Evolutionary conservation across 2,329 filamentous ascomycete species (phyloP).

Genomic region (Rugonectria rugulosa): DNA sequence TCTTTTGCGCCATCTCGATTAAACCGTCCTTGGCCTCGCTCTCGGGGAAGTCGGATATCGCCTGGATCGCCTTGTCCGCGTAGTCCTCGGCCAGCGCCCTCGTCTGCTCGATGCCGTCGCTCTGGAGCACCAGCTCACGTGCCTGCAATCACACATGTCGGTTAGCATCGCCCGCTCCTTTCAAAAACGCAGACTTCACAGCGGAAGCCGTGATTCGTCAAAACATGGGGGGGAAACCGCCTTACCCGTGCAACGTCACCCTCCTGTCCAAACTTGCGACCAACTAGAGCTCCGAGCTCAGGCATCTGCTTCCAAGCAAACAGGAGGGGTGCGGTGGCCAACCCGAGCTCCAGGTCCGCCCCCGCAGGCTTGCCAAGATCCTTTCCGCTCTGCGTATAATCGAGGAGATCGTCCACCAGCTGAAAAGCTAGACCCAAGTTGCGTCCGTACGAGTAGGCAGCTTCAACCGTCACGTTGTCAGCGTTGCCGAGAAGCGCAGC

Average conservation of each 20-base stretch:
- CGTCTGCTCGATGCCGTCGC: constrained; percentile 91
- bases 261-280: constrained; percentile 83
- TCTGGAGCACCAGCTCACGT: constrained; percentile 81
- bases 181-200: too few relatives aligned
- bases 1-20: constrained; percentile 93
- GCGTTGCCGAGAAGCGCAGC: constrained; percentile 85
- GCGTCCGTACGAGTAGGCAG: constrained; percentile 90
- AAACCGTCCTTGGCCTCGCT: constrained; percentile 93
- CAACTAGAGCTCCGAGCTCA: constrained; percentile 86
- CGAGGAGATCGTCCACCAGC: constrained; percentile 96
- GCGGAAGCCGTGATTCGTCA: constrained; percentile 26
- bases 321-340: constrained; percentile 91
- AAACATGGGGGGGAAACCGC: constrained; percentile 4
- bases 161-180: constrained; percentile 34
- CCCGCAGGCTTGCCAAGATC: constrained; percentile 95
- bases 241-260: constrained; percentile 87
- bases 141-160: constrained; percentile 64
- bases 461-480: constrained; percentile 81
- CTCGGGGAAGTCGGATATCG: constrained; percentile 87
- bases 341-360: constrained; percentile 89
- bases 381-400: constrained; percentile 86
- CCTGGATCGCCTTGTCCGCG: constrained; percentile 83
- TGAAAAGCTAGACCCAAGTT: constrained; percentile 96
- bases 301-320: constrained; percentile 94
- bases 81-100: constrained; percentile 90